These are phyloP conservation scores for Oryza australiensis DNA, from an alignment of 176 grass and related monocot species.

Conservation along the genomic window DNA sequence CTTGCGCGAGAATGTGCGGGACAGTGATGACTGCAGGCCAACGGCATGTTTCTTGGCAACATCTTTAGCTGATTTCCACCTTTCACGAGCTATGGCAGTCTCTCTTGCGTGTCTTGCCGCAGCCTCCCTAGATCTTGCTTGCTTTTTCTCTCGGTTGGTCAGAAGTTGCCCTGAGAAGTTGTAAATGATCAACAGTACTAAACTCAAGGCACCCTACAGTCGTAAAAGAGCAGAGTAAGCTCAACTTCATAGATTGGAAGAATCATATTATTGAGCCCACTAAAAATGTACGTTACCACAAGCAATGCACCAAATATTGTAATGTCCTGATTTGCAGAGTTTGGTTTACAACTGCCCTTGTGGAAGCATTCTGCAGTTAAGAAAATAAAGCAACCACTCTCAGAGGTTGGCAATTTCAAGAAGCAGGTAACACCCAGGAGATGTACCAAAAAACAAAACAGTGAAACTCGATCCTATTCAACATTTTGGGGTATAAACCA, in stretches of 20 bases:
- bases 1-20: slow-evolving; percentile 86
- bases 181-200: slow-evolving; percentile 80
- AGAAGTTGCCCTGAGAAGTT: slow-evolving; percentile 94
- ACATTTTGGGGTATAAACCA: not conserved
- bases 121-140: slow-evolving; percentile 90
- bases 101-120: slow-evolving; percentile 73
- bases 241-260: slow-evolving; percentile 30
- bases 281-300: slow-evolving; percentile 46
- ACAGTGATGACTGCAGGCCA: slow-evolving; percentile 59
- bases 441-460: not conserved
- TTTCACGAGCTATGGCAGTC: slow-evolving; percentile 64
- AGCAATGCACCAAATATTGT: slow-evolving; percentile 88
- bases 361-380: slow-evolving; percentile 66
- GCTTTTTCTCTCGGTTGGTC: slow-evolving; percentile 73
- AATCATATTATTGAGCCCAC: slow-evolving; percentile 1
- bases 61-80: slow-evolving; percentile 91
- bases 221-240: not conserved
- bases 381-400: not conserved
- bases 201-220: slow-evolving; percentile 63
- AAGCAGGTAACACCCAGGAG: not conserved
- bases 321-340: slow-evolving; percentile 88
- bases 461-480: not conserved
- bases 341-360: slow-evolving; percentile 68
- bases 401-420: slow-evolving; percentile 4
- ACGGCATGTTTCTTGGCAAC: slow-evolving; percentile 75